A percentile compares a stretch with the other conserved stretches of the same genome.
These are phyloP conservation scores for Pharus latifolius DNA, from an alignment of 176 grass and related monocot genomes.

Conservation along the genomic window DNA sequence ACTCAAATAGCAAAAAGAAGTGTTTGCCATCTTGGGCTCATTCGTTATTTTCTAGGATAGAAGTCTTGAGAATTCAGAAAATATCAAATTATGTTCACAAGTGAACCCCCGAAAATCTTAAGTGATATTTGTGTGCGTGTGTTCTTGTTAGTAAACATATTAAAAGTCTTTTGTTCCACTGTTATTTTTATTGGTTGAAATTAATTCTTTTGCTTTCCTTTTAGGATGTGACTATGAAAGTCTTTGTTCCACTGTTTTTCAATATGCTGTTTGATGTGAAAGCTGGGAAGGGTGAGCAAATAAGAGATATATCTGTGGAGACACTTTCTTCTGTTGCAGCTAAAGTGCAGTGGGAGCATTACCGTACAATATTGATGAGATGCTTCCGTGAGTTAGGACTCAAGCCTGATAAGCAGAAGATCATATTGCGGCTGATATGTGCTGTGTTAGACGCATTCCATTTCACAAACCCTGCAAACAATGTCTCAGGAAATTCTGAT, in stretches of 20 bases:
- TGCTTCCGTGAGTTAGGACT: conserved; percentile 63
- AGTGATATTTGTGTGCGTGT: not conserved
- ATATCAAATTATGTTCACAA: not conserved
- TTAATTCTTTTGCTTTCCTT: conserved; percentile 26
- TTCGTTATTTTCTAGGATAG: not conserved
- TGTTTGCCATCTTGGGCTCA: not conserved
- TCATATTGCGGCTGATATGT: conserved; percentile 74
- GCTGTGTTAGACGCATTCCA: conserved; percentile 71
- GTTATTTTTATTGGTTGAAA: not conserved
- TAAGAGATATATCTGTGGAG: conserved; percentile 76
- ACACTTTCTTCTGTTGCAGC: conserved; percentile 67
- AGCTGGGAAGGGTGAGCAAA: conserved; percentile 80
- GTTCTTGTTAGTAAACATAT: not conserved
- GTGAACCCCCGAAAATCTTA: not conserved
- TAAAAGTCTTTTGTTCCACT: not conserved
- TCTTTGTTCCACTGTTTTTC: conserved; percentile 92
- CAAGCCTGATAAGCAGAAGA: conserved; percentile 76
- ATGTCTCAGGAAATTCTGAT: conserved; percentile 14
- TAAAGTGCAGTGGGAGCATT: conserved; percentile 82
- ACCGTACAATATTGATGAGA: conserved; percentile 62
- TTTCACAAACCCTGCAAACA: conserved; percentile 34
- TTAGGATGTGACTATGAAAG: conserved; percentile 68
- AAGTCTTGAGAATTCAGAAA: not conserved
- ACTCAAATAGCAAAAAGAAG: not conserved
- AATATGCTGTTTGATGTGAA: conserved; percentile 77